phyloP scores from a whole-genome alignment of 2,329 filamentous ascomycete genomes.

The Penicillium sclerotigenum region DNA sequence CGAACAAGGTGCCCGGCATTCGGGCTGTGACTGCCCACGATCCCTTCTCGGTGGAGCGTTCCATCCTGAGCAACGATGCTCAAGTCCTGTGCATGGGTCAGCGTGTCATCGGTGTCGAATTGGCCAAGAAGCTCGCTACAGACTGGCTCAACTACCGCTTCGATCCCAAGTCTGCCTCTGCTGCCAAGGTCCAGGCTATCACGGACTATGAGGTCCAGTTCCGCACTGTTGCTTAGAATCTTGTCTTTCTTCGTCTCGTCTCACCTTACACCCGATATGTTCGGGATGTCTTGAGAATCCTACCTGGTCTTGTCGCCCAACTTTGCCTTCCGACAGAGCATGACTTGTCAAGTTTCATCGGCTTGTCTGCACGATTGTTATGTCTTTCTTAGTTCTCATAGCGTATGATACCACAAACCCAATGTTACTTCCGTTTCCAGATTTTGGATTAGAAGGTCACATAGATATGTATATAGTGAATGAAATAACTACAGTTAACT shows the following conservation, averaged over 20 bases:
- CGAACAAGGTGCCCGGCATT: slow-evolving; percentile 82
- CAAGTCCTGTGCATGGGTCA: slow-evolving; percentile 86
- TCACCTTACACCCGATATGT: background rate
- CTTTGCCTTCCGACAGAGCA: background rate
- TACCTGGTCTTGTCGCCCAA: background rate
- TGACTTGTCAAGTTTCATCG: background rate
- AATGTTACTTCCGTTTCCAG: slow-evolving; percentile 15
- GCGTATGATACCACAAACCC: slow-evolving; percentile 33
- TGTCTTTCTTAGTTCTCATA: slow-evolving; percentile 13
- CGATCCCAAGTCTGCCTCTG: slow-evolving; percentile 63
- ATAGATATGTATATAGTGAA: slow-evolving; percentile 20
- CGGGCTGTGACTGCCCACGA: slow-evolving; percentile 88
- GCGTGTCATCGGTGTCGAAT: slow-evolving; percentile 75
- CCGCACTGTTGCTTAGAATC: slow-evolving; percentile 17
- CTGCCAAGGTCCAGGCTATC: slow-evolving; percentile 56
- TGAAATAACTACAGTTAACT: background rate
- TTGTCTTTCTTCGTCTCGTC: background rate
- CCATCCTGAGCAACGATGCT: slow-evolving; percentile 78
- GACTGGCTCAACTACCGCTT: slow-evolving; percentile 86
- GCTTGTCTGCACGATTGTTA: slow-evolving; percentile 1
- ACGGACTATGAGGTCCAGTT: slow-evolving; percentile 44
- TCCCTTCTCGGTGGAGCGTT: slow-evolving; percentile 76
- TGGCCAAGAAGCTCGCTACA: slow-evolving; percentile 70
- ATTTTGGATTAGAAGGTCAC: slow-evolving; percentile 16
- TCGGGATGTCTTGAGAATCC: background rate